A percentile compares a stretch with the other conserved stretches of the same genome.
Evolutionary conservation across 352 stramenopile genomes (phyloP).

Genomic region (Lagenidium sp.): DNA sequence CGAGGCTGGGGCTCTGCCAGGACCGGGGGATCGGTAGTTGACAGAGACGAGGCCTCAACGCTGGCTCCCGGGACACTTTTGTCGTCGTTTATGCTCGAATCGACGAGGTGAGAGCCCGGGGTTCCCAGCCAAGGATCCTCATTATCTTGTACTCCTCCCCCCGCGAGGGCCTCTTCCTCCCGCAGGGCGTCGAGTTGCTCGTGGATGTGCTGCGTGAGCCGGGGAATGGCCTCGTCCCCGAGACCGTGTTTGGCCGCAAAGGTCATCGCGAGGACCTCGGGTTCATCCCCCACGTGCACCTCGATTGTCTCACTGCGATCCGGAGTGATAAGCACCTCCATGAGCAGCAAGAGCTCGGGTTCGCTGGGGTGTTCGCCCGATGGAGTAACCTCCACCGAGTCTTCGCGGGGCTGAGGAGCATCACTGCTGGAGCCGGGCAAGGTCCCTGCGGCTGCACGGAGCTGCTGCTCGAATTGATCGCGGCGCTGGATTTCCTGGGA

Average conservation of each 20-base stretch:
- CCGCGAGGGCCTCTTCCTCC: conserved; percentile 12
- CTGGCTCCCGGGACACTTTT: too few species aligned
- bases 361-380: too few species aligned
- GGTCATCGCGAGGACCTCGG: conserved; percentile 25
- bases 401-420: neutral
- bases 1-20: neutral
- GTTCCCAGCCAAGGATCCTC: too few species aligned
- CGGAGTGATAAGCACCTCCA: conserved; percentile 71
- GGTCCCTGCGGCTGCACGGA: neutral
- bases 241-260: conserved; percentile 50
- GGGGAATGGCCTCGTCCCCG: conserved; percentile 34
- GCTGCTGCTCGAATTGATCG: conserved; percentile 27
- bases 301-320: conserved; percentile 63
- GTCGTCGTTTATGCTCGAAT: neutral
- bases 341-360: conserved; percentile 50
- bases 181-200: conserved; percentile 36
- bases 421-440: too few species aligned
- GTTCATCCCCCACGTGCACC: conserved; percentile 41
- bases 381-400: neutral
- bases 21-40: neutral
- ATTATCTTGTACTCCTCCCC: conserved; percentile 3
- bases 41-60: neutral
- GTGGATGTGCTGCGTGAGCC: conserved; percentile 45
- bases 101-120: too few species aligned
- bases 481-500: conserved; percentile 22